Base-by-base conservation (phyloP, 768 basidiomycete genomes). In the Butyriboletus loyo region DNA sequence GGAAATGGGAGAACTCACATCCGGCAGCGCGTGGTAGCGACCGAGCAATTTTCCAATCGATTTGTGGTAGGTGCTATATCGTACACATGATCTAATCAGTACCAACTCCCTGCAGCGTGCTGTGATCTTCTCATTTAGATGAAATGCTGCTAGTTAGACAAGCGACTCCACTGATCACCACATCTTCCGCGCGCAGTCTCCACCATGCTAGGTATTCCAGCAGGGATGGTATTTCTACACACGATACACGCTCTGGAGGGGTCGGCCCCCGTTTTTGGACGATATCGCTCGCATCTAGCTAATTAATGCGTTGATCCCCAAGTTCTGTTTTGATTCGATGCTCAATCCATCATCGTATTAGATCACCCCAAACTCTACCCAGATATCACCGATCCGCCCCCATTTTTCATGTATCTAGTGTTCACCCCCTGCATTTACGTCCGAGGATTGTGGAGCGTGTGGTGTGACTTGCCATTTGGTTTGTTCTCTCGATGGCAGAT, bases 1-100 rank as follows among this genome's bases (percentile, higher is more conserved):
- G 1, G 59, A 55, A 54, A 56, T 17, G 39, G 56, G 54, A 38
- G 44, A 25, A 9, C 28, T 24, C 24, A 24, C 44, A 21, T 36
- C 55, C 37, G 34, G 38, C 40, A 34, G 53, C 25, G 46, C 55
- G 38, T 66, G 19, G 46, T 59, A 62, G 49, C 22, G 44, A 61
- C 56, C 24, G 43, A 34, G 24, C 32, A 41, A 47, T 17, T 39
- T 32, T n/a, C 3, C 11, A 9, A 13, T 51, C 15, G 50, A 52
- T 34, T 38, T 47, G 40, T 50, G 41, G 34, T 42, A 57, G 54
- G 68, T 61, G 46, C 30, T 31, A 27, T 13, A 30, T 36, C 41
- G 19, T 46, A 27, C 4, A 22, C 31, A 46, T 27, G 46, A 42
- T 59, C 55, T 58, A 27, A 64, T 47, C 47, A 34, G 45, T 21